These are phyloP conservation scores for Erysimum pusillum DNA, from an alignment of 441 rosid genomes.

Conservation along the genomic window DNA sequence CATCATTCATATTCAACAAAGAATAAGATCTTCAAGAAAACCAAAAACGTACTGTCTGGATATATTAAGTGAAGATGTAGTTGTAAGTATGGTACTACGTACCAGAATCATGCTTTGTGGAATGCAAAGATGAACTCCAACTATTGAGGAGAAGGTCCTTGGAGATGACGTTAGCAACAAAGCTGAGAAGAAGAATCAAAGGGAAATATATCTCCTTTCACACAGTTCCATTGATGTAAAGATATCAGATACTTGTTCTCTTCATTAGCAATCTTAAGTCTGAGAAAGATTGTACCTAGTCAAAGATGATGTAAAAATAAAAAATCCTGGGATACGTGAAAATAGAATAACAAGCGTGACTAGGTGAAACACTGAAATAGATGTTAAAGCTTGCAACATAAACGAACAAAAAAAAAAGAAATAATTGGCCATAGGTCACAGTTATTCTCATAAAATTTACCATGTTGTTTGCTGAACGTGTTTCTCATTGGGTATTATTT, in stretches of 20 bases:
- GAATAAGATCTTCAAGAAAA: too few relatives aligned
- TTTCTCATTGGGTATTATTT: neutral
- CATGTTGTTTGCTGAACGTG: neutral
- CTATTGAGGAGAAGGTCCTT: neutral
- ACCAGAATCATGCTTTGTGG: neutral
- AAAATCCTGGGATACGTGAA: neutral
- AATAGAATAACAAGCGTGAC: neutral
- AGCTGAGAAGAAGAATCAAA: too few relatives aligned
- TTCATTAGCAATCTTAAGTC: neutral
- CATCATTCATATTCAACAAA: too few relatives aligned
- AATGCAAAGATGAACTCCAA: neutral
- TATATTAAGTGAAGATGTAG: neutral
- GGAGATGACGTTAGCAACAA: too few relatives aligned
- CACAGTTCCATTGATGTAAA: neutral
- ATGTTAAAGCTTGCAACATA: too few relatives aligned
- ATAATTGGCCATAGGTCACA: neutral
- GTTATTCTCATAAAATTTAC: neutral
- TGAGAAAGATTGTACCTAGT: neutral
- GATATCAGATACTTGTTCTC: constrained; percentile 4
- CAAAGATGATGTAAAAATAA: neutral
- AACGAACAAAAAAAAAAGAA: too few relatives aligned
- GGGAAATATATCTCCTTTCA: neutral
- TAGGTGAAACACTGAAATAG: neutral
- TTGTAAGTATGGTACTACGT: neutral
- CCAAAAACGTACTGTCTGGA: neutral